Percentiles rank a stretch among this genome's conserved stretches.
Evolutionary conservation across 2,329 filamentous ascomycete species (phyloP).

Genomic region (Paraphaeosphaeria minitans): DNA sequence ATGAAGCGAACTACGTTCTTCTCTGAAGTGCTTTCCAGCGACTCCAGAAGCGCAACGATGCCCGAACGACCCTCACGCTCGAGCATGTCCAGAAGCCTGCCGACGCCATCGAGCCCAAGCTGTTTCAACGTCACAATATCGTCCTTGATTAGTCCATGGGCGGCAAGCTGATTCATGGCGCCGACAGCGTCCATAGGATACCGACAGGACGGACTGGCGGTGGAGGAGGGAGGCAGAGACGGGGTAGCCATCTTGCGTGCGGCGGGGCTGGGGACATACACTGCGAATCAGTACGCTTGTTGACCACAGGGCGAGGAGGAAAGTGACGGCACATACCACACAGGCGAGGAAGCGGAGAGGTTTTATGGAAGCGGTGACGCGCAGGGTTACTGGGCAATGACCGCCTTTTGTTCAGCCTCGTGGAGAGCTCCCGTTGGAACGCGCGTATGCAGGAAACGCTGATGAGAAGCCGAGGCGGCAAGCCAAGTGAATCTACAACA

Average conservation of each 20-base stretch:
- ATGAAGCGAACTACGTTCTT: neutral
- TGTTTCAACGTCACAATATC: constrained; percentile 3
- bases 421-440: neutral
- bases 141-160: constrained; percentile 4
- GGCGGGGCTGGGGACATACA: constrained; percentile 2
- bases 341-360: neutral
- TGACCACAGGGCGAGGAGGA: neutral
- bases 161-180: neutral
- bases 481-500: neutral
- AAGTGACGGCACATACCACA: neutral
- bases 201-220: neutral
- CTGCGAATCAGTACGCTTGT: constrained; percentile 2
- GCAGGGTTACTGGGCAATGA: constrained; percentile 4
- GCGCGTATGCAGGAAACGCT: neutral
- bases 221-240: neutral
- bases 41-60: constrained; percentile 2
- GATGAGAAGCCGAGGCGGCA: neutral
- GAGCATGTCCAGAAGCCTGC: constrained; percentile 1
- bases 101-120: neutral
- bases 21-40: neutral
- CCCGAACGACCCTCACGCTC: neutral
- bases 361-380: neutral
- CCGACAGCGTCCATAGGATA: neutral
- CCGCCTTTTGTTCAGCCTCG: neutral
- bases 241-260: neutral